Conservation (phyloP, 805 yeast species). For the Spathaspora girioi region DNA sequence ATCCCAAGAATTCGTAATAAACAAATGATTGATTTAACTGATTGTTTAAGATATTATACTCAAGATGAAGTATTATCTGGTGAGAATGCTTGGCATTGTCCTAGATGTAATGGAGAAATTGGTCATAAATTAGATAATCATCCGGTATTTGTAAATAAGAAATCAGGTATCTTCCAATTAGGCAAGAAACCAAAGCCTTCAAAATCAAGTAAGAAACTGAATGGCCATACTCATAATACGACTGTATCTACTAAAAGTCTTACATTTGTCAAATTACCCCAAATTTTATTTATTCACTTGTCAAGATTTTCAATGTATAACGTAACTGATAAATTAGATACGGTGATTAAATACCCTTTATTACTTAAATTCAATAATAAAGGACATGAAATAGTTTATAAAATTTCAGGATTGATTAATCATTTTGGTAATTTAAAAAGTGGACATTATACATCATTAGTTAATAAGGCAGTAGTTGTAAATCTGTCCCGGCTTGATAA, state of each 20-base stretch:
- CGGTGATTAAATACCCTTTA: slow-evolving; percentile 54
- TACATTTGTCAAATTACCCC: slow-evolving; percentile 32
- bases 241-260: slow-evolving; percentile 22
- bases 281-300: slow-evolving; percentile 36
- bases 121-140: slow-evolving; percentile 22
- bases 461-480: slow-evolving; percentile 39
- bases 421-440: slow-evolving; percentile 68
- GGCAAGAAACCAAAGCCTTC: slow-evolving; percentile 34
- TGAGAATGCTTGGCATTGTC: slow-evolving; percentile 84
- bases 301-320: slow-evolving; percentile 45
- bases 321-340: slow-evolving; percentile 49
- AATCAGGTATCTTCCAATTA: slow-evolving; percentile 31
- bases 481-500: slow-evolving; percentile 16
- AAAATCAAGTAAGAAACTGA: slow-evolving; percentile 11
- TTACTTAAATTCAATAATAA: slow-evolving; percentile 42
- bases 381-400: slow-evolving; percentile 41
- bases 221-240: neutral
- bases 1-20: slow-evolving; percentile 40
- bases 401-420: slow-evolving; percentile 60
- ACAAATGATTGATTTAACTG: slow-evolving; percentile 46
- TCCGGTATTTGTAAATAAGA: slow-evolving; percentile 35
- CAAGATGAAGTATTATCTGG: slow-evolving; percentile 64
- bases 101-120: slow-evolving; percentile 46
- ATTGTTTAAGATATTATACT: slow-evolving; percentile 60
- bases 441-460: slow-evolving; percentile 74